Evolutionary conservation across 371 early-diverging fungal species (phyloP), one percentile per base, ranked within the genome.

Genomic region (Rhizomucor miehei): DNA sequence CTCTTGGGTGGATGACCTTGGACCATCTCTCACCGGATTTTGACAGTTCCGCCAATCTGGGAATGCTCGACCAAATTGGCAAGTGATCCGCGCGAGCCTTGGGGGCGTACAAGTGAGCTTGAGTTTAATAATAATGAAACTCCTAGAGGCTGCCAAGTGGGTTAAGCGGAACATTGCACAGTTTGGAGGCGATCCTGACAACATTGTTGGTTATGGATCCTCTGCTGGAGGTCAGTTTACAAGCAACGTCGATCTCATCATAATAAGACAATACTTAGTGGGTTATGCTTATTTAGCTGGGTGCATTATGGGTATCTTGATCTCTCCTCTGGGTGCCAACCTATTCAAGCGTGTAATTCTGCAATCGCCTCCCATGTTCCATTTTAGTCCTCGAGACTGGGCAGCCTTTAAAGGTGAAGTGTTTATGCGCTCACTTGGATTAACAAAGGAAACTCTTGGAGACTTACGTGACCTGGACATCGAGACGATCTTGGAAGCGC

Each of bases 361-460:
- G 21, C 71, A 71, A 52, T 67, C 67, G 6, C 67, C 71, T 10
- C 71, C 67, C 14, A 66, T 67, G 67, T 71, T 71, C 17, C 52
- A 59, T 35, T 35, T 60, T 0, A 65, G 56, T 40, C 65, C 65
- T 5, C 52, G 62, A 21, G 52, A 67, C 10, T 71, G 71, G 71
- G 65, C 67, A 1, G 57, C 61, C 45, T 54, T 57, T 29, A 71
- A 71, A 29, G 65, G 67, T 20, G 58, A 53, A 8, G 52, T 71
- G 1, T 62, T 71, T 44, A 21, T 54, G n/a, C 62, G 67, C 1
- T 67, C 71, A 0, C 49, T 71, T 1, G 65, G 67, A 3, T 24
- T 67, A 6, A 55, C 51, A 3, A 45, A 19, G 12, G 51, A 53
- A 8, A 38, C 44, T 4, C 35, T 57, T 10, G 44, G 56, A 1